phyloP scores from a whole-genome alignment of 169 alveolate genomes.

The Plasmodium gonderi region DNA sequence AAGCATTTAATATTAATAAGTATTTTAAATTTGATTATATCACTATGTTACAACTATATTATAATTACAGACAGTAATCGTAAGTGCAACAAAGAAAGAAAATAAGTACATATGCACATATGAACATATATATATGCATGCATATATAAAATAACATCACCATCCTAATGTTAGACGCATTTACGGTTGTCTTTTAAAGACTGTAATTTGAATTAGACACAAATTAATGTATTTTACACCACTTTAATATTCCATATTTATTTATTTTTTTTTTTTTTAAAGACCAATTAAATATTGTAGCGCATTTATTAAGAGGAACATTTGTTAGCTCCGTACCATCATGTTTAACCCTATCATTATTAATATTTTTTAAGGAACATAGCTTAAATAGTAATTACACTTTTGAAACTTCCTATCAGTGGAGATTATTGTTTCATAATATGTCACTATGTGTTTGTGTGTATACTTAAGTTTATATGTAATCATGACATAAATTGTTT shows the following conservation, averaged over 20 bases:
- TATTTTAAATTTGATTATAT: constrained; percentile 52
- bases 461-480: not conserved
- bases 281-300: constrained; percentile 74
- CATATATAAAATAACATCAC: not conserved
- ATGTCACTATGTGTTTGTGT: not conserved
- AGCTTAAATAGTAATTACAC: constrained; percentile 42
- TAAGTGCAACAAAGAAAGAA: constrained; percentile 15
- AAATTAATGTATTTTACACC: constrained; percentile 1
- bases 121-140: not conserved
- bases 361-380: constrained; percentile 62
- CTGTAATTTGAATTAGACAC: not conserved
- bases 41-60: constrained; percentile 66
- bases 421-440: not conserved
- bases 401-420: constrained; percentile 1
- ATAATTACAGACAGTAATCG: constrained; percentile 67
- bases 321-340: constrained; percentile 75
- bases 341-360: constrained; percentile 63
- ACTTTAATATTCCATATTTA: not conserved
- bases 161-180: not conserved
- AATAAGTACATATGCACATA: not conserved
- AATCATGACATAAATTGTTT: not conserved
- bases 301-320: constrained; percentile 70
- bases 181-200: constrained; percentile 2
- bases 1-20: constrained; percentile 73
- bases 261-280: constrained; percentile 4